Percentiles rank a stretch among this genome's conserved stretches.
These are phyloP conservation scores for Quercus suber DNA, from an alignment of 306 rosid species.

Conservation along the genomic window DNA sequence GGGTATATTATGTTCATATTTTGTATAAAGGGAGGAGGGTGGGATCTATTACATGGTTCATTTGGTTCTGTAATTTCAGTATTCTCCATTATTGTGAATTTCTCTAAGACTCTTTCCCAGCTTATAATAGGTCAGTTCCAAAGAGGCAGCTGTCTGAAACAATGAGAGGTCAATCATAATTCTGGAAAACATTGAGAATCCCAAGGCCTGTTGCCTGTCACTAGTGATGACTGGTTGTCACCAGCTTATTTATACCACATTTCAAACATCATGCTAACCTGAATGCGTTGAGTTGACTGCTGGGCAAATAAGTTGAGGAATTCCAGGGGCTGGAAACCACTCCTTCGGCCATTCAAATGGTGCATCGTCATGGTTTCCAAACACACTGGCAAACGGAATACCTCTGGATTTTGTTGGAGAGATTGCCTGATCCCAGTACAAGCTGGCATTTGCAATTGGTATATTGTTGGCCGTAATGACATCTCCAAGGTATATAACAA, in stretches of 20 bases:
- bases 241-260: not conserved
- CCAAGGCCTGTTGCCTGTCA: not conserved
- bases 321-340: conserved; percentile 73
- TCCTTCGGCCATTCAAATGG: conserved; percentile 73
- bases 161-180: not conserved
- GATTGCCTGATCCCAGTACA: conserved; percentile 76
- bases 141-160: not conserved
- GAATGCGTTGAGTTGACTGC: conserved; percentile 25
- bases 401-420: conserved; percentile 67
- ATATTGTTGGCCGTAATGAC: conserved; percentile 82
- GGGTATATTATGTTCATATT: too few species aligned
- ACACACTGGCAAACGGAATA: conserved; percentile 77
- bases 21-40: too few species aligned
- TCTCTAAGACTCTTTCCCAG: not conserved
- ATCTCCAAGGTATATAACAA: conserved; percentile 88
- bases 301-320: conserved; percentile 57
- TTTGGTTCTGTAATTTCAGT: not conserved
- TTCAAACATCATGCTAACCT: conserved; percentile 36
- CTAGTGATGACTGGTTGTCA: not conserved
- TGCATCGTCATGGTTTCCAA: conserved; percentile 90
- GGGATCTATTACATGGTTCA: not conserved
- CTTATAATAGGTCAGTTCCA: not conserved
- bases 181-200: not conserved
- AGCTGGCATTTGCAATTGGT: conserved; percentile 60
- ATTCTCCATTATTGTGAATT: not conserved